phyloP scores from a whole-genome alignment of 768 basidiomycete species.

The Porphyrellus cyaneotinctus region DNA sequence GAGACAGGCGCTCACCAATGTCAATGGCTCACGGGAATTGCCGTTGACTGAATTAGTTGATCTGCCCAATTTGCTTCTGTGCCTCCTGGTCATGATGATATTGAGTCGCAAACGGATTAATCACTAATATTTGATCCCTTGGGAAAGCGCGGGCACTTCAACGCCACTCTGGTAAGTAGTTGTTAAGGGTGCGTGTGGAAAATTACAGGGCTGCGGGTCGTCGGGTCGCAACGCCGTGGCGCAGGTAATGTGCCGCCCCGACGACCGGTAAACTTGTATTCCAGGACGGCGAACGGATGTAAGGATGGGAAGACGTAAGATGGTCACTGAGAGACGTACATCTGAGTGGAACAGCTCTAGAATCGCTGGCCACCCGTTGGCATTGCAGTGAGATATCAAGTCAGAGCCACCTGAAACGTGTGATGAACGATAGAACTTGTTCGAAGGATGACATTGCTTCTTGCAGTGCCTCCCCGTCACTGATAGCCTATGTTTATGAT shows the following conservation, averaged over 20 bases:
- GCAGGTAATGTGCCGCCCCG: not conserved
- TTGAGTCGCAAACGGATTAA: not conserved
- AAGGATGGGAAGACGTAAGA: not conserved
- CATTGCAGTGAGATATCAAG: not conserved
- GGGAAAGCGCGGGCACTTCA: slow-evolving; percentile 2
- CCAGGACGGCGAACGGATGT: not conserved
- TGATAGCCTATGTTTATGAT: not conserved
- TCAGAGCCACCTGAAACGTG: not conserved
- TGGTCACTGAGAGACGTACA: not conserved
- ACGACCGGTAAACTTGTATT: not conserved
- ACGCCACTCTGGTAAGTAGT: not conserved
- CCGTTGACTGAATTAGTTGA: slow-evolving; percentile 11
- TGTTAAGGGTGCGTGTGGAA: slow-evolving; percentile 3
- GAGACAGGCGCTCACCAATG: slow-evolving; percentile 1
- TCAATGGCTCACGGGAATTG: slow-evolving; percentile 12
- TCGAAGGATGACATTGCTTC: not conserved
- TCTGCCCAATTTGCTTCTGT: not conserved
- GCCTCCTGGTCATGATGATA: not conserved
- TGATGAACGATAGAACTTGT: not conserved
- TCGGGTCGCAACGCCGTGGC: not conserved
- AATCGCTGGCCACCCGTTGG: not conserved
- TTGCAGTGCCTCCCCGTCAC: not conserved
- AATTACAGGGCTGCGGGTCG: not conserved
- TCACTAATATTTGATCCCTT: not conserved
- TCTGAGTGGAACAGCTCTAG: not conserved